These are phyloP conservation scores for Leccinellum luteum DNA, from an alignment of 768 basidiomycete species.

Conservation along the genomic window DNA sequence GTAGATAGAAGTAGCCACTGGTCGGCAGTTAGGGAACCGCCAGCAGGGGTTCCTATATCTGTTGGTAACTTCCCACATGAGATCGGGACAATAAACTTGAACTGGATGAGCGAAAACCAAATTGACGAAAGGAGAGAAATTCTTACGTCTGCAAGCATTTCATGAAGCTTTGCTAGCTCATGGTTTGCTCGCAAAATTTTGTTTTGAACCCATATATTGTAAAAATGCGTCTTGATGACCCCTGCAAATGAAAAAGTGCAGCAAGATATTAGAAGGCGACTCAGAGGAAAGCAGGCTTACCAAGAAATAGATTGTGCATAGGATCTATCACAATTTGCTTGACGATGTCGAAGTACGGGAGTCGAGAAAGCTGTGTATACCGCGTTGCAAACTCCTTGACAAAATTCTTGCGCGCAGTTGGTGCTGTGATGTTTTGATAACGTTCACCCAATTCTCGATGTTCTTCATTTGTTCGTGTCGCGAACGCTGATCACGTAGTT, in stretches of 20 bases:
- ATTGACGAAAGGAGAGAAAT: no score
- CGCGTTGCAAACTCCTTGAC: not conserved
- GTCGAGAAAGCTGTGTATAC: not conserved
- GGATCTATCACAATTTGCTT: not conserved
- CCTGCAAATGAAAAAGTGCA: no score
- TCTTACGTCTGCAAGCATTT: not conserved
- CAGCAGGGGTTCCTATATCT: not conserved
- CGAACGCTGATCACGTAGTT: no score
- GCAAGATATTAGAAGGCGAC: no score
- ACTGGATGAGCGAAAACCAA: no score
- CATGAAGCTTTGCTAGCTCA: not conserved
- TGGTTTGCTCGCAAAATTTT: slow-evolving; percentile 14
- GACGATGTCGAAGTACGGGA: not conserved
- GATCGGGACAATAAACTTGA: not conserved
- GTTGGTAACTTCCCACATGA: not conserved
- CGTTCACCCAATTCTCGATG: not conserved
- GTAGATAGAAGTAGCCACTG: not conserved
- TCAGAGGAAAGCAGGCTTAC: no score
- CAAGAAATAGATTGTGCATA: not conserved
- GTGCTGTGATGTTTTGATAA: not conserved
- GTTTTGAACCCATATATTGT: slow-evolving; percentile 27
- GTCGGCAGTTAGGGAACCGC: not conserved
- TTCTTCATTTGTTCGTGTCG: not conserved
- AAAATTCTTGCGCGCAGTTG: not conserved
- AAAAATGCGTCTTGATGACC: slow-evolving; percentile 18